Evolutionary conservation across 169 alveolate genomes (phyloP).

Genomic region (Besnoitia besnoiti): DNA sequence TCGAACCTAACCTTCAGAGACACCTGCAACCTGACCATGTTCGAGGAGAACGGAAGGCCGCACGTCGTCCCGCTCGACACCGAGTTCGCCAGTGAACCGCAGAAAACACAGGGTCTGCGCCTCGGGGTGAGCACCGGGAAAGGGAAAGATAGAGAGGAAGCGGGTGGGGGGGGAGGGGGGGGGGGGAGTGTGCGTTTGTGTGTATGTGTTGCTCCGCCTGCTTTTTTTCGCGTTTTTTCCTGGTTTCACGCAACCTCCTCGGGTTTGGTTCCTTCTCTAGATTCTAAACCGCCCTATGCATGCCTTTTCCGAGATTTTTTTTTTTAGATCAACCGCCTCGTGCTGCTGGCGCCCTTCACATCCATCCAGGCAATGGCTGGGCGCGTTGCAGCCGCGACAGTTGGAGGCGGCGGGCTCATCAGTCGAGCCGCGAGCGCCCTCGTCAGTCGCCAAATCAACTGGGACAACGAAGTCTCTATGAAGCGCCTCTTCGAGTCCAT

Average conservation of each 20-base stretch:
- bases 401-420: slow-evolving; percentile 53
- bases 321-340: slow-evolving; percentile 55
- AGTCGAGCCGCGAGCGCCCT: slow-evolving; percentile 51
- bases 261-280: not conserved
- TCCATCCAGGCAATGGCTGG: slow-evolving; percentile 65
- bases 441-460: slow-evolving; percentile 53
- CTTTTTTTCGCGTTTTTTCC: not conserved
- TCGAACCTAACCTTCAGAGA: slow-evolving; percentile 13
- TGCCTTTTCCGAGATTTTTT: not conserved
- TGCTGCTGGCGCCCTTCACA: slow-evolving; percentile 61
- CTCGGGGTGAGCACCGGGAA: not conserved
- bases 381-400: slow-evolving; percentile 41
- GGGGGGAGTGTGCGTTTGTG: not conserved
- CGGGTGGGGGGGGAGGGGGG: not conserved
- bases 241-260: not conserved
- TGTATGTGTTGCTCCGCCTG: not conserved
- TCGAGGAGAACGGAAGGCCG: not conserved
- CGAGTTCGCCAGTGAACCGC: not conserved
- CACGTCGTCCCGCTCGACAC: not conserved
- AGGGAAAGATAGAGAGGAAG: not conserved
- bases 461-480: slow-evolving; percentile 54
- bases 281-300: not conserved
- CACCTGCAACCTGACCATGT: slow-evolving; percentile 29
- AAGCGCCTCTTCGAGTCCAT: not conserved
- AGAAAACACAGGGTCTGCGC: not conserved